These are phyloP conservation scores for Myxozyma mucilagina DNA, from an alignment of 805 yeast genomes.

Conservation along the genomic window DNA sequence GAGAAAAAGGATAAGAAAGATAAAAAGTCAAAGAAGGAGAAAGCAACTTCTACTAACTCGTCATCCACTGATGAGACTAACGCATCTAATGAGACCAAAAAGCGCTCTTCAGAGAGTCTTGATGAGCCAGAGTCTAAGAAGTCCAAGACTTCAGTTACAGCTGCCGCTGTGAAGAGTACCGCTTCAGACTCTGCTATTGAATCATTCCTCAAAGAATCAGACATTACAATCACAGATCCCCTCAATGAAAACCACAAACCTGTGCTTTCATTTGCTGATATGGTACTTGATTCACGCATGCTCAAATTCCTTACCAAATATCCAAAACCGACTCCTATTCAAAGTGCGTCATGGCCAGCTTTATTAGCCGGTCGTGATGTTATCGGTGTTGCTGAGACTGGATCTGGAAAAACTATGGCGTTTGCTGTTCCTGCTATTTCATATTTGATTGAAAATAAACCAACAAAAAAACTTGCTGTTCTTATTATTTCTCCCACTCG, in stretches of 20 bases:
- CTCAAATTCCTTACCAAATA: slow-evolving; percentile 65
- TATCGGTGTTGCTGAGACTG: slow-evolving; percentile 97
- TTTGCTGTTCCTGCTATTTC: slow-evolving; percentile 97
- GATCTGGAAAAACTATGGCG: slow-evolving; percentile 96
- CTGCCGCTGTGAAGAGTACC: slow-evolving; percentile 41
- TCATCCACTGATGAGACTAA: slow-evolving; percentile 7
- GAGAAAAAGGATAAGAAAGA: slow-evolving; percentile 36
- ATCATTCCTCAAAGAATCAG: slow-evolving; percentile 65
- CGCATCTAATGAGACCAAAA: slow-evolving; percentile 35
- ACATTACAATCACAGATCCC: slow-evolving; percentile 78
- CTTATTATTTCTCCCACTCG: slow-evolving; percentile 94
- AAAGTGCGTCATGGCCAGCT: slow-evolving; percentile 93
- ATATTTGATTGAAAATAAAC: slow-evolving; percentile 49
- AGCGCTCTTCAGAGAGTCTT: slow-evolving; percentile 35
- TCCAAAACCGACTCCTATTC: slow-evolving; percentile 94
- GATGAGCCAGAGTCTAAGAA: slow-evolving; percentile 33
- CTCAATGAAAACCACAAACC: slow-evolving; percentile 56
- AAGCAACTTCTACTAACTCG: slow-evolving; percentile 33
- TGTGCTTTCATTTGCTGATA: slow-evolving; percentile 62
- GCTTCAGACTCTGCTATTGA: slow-evolving; percentile 57
- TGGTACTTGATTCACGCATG: slow-evolving; percentile 57
- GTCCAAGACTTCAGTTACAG: background rate
- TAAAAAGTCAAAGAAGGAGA: slow-evolving; percentile 38
- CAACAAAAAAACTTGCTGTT: slow-evolving; percentile 58
- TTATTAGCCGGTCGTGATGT: slow-evolving; percentile 77